Base-by-base conservation (phyloP, 2,329 filamentous ascomycete genomes). In the Diplodia scrobiculata region DNA sequence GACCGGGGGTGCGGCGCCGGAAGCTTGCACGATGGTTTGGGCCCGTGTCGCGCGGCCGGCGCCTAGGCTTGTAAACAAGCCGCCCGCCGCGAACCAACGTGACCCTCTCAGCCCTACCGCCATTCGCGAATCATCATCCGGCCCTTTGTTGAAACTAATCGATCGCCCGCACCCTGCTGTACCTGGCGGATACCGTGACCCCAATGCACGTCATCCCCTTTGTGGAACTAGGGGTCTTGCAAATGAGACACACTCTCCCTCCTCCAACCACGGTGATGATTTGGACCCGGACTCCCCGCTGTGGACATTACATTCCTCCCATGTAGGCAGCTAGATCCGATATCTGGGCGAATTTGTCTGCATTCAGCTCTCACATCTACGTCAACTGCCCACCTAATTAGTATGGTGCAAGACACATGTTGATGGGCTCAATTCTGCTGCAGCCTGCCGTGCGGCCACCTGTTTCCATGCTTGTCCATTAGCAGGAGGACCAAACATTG, bases 61-160 rank as follows among this genome's bases (percentile, higher is more conserved):
- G 41, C 29, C 29, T 32, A 7, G 25, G n/a, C 13, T 41, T 27
- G 62, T 65, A 65, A 65, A 65, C 62, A 65, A 65, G 25, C 25
- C 10, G 17, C 21, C 58, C 17, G 38, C 55, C 58, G 45, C 41
- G 41, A 50, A 50, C 45, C 21, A 6, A 11, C 51, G 45, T 65
- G 51, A 65, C 52, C 27, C 13, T 6, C 2, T 38, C 52, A 58
- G 63, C 63, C 63, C 41, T 65, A 50, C 27, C 19, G 17, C 14
- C 58, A 27, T 19, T 50, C 45, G 48, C 58, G 45, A 62, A 62
- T 62, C 58, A 62, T 36, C 58, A 50, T 62, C 58, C 58, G n/a
- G 58, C 58, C 58, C 45, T 32, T 17, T 17, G 45, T 47, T 50
- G 45, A 45, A 47, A 62, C 34, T 32, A 27, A 50, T 25, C 25